These are phyloP conservation scores for Trichoderma simmonsii DNA, from an alignment of 2,329 filamentous ascomycete species.

Conservation along the genomic window DNA sequence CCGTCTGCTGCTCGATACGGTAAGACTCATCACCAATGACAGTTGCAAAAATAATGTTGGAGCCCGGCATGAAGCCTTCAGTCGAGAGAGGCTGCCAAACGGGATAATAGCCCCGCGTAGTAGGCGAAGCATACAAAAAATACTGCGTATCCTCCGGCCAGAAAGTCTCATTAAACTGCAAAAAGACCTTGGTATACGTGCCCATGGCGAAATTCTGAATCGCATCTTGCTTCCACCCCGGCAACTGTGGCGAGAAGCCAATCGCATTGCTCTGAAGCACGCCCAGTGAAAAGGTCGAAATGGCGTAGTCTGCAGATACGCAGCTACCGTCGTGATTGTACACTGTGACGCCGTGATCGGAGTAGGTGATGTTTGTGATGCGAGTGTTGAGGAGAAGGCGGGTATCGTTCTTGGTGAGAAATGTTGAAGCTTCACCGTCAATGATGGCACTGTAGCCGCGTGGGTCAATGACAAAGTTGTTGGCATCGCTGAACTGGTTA, in stretches of 20 bases:
- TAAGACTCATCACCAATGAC: slow-evolving; percentile 56
- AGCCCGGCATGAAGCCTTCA: slow-evolving; percentile 56
- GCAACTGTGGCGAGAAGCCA: slow-evolving; percentile 56
- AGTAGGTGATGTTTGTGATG: slow-evolving; percentile 54
- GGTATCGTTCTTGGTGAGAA: slow-evolving; percentile 52
- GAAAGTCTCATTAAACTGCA: slow-evolving; percentile 66
- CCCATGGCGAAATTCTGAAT: slow-evolving; percentile 66
- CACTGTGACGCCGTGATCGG: slow-evolving; percentile 50
- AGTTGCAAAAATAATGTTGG: slow-evolving; percentile 64
- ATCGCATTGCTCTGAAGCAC: slow-evolving; percentile 63
- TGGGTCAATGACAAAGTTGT: slow-evolving; percentile 59
- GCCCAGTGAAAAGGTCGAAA: slow-evolving; percentile 66
- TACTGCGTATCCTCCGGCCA: slow-evolving; percentile 50
- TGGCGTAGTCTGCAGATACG: slow-evolving; percentile 58
- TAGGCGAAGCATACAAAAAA: slow-evolving; percentile 45
- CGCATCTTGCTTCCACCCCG: slow-evolving; percentile 60
- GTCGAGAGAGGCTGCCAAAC: slow-evolving; percentile 62
- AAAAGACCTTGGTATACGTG: slow-evolving; percentile 71
- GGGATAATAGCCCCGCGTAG: slow-evolving; percentile 45
- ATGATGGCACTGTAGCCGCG: slow-evolving; percentile 60
- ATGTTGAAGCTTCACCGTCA: slow-evolving; percentile 54
- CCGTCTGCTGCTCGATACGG: slow-evolving; percentile 55
- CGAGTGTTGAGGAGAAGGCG: slow-evolving; percentile 57
- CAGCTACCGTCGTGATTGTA: slow-evolving; percentile 53
- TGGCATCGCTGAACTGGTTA: slow-evolving; percentile 58